These are phyloP conservation scores for Penicillium hesseltinei DNA, from an alignment of 2,329 filamentous ascomycete genomes.

Conservation along the genomic window DNA sequence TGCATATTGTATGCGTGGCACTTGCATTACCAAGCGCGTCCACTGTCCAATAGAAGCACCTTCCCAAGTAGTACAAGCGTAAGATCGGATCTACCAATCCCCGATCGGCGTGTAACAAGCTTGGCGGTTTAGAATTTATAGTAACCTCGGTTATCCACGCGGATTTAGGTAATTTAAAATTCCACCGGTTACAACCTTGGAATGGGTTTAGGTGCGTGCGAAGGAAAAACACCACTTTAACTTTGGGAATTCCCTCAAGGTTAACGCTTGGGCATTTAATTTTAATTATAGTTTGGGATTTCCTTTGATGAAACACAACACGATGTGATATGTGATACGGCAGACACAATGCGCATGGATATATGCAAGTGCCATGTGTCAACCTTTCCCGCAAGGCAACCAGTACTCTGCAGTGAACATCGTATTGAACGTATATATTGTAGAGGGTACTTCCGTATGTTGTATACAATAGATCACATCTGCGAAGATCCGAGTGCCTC, in stretches of 20 bases:
- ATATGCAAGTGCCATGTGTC: slow-evolving; percentile 27
- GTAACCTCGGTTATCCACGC: neutral
- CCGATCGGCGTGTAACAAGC: slow-evolving; percentile 4
- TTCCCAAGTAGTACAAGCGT: slow-evolving; percentile 12
- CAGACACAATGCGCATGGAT: slow-evolving; percentile 7
- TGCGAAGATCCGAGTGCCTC: slow-evolving; percentile 1
- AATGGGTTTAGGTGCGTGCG: neutral
- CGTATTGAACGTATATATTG: neutral
- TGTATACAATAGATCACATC: neutral
- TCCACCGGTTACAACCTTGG: neutral
- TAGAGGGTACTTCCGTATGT: neutral
- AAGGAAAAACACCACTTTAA: neutral
- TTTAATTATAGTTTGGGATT: slow-evolving; percentile 8
- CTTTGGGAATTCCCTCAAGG: neutral
- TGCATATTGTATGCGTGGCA: neutral
- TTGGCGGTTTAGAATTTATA: neutral
- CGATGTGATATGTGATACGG: slow-evolving; percentile 12
- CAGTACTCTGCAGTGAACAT: neutral
- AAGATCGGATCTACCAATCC: slow-evolving; percentile 12
- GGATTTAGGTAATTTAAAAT: neutral
- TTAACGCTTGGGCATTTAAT: neutral
- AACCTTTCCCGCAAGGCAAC: slow-evolving; percentile 13
- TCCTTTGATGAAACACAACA: slow-evolving; percentile 1
- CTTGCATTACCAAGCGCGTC: neutral
- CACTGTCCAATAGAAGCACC: slow-evolving; percentile 8